These are phyloP conservation scores for Miscanthus sacchariflorus DNA, from an alignment of 202 grass and related monocot species.

Conservation along the genomic window DNA sequence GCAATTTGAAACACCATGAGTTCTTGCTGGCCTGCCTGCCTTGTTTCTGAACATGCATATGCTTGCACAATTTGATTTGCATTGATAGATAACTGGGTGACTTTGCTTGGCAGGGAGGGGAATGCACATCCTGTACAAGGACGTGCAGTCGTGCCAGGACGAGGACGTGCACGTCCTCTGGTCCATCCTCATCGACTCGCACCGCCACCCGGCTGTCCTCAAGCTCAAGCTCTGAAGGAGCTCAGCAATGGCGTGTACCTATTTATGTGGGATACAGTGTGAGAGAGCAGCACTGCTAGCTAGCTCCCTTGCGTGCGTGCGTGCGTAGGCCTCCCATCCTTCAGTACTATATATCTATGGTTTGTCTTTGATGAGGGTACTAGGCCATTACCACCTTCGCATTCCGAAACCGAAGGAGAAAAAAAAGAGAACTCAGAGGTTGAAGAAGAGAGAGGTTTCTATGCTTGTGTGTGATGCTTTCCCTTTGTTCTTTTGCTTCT, in stretches of 20 bases:
- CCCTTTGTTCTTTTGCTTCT: background rate
- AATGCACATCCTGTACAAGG: constrained; percentile 73
- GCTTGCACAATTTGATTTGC: background rate
- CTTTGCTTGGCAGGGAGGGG: constrained; percentile 55
- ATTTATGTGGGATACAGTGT: background rate
- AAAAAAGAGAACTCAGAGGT: background rate
- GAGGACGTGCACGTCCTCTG: constrained; percentile 75
- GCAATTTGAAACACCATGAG: background rate
- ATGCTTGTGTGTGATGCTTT: constrained; percentile 35
- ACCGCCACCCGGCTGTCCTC: constrained; percentile 51
- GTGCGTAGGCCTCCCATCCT: constrained; percentile 2
- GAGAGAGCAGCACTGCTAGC: background rate
- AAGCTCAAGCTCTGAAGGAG: constrained; percentile 56
- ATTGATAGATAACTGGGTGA: background rate
- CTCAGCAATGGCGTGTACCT: constrained; percentile 12
- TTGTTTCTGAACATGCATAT: constrained; percentile 35
- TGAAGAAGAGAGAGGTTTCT: constrained; percentile 3
- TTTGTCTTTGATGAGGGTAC: constrained; percentile 19
- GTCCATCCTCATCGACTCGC: constrained; percentile 78
- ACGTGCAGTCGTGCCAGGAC: constrained; percentile 71
- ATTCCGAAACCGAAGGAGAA: background rate
- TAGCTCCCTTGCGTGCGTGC: background rate
- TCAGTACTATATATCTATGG: constrained; percentile 3
- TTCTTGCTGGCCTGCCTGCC: background rate
- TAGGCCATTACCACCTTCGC: constrained; percentile 17